These are phyloP conservation scores for Ogataea minuta DNA, from an alignment of 805 yeast genomes.

Conservation along the genomic window DNA sequence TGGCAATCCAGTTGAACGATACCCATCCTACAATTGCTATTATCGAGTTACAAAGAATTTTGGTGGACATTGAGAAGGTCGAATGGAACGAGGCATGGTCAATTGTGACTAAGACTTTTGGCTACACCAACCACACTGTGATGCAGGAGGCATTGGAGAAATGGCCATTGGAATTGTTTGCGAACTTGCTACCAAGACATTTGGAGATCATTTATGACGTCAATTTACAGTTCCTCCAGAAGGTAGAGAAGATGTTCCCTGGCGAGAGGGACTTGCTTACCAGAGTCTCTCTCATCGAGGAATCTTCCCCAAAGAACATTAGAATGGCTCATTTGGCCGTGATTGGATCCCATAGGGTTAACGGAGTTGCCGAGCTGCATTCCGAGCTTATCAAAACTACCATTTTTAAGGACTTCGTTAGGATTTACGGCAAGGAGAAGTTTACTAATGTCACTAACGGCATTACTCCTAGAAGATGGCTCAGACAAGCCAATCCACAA, in stretches of 20 bases:
- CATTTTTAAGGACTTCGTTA: constrained; percentile 86
- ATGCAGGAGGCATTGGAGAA: constrained; percentile 93
- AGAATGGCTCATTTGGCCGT: constrained; percentile 92
- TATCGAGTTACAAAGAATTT: constrained; percentile 82
- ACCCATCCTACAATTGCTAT: constrained; percentile 93
- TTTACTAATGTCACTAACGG: constrained; percentile 94
- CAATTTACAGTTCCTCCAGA: constrained; percentile 73
- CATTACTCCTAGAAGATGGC: constrained; percentile 95
- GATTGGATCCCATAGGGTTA: constrained; percentile 88
- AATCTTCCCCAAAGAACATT: constrained; percentile 73
- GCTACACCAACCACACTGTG: constrained; percentile 93
- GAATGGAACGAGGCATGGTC: constrained; percentile 85
- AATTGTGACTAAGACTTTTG: constrained; percentile 76
- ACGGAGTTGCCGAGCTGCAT: constrained; percentile 95
- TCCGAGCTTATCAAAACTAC: constrained; percentile 88
- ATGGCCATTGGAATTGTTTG: constrained; percentile 86
- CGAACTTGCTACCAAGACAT: constrained; percentile 83
- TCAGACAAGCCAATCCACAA: constrained; percentile 87
- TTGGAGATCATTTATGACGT: constrained; percentile 86
- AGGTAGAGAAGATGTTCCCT: constrained; percentile 76
- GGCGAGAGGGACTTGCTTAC: constrained; percentile 61
- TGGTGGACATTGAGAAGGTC: constrained; percentile 79
- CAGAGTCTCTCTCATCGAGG: constrained; percentile 84
- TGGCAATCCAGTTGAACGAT: constrained; percentile 91
- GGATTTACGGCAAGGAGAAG: constrained; percentile 74